phyloP scores from a whole-genome alignment of 768 basidiomycete species.

The Auricularia sp. region DNA sequence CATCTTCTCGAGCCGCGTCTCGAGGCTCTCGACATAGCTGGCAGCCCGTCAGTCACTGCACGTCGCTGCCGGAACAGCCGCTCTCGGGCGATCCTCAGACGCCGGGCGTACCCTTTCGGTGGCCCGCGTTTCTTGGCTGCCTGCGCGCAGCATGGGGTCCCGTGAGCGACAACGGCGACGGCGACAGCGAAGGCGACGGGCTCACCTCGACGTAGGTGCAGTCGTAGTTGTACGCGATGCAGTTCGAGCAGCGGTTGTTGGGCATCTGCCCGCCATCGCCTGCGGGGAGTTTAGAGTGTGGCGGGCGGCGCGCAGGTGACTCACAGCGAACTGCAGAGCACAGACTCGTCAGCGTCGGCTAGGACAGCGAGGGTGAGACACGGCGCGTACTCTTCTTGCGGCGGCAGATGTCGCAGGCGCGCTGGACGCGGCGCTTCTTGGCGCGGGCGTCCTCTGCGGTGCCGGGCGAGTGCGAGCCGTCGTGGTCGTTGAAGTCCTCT shows the following conservation, averaged over 20 bases:
- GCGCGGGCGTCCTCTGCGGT: constrained; percentile 17
- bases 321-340: constrained; percentile 50
- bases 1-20: constrained; percentile 40
- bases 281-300: neutral
- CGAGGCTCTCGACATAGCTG: constrained; percentile 41
- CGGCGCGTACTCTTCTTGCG: constrained; percentile 63
- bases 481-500: constrained; percentile 10
- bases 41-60: constrained; percentile 7
- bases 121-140: constrained; percentile 38
- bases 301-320: constrained; percentile 25
- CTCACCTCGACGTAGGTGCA: constrained; percentile 61
- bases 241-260: constrained; percentile 54
- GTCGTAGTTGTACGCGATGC: constrained; percentile 44
- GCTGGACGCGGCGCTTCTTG: constrained; percentile 65
- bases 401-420: constrained; percentile 76
- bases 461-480: constrained; percentile 4
- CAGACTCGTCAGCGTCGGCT: constrained; percentile 5
- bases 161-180: neutral
- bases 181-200: constrained; percentile 7
- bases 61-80: neutral
- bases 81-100: neutral
- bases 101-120: constrained; percentile 16
- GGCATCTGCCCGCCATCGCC: constrained; percentile 29
- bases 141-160: neutral
- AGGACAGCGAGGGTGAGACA: constrained; percentile 1